A percentile compares a stretch with the other conserved stretches of the same genome.
phyloP scores from a whole-genome alignment of 768 basidiomycete species.

The Mycena belliarum region DNA sequence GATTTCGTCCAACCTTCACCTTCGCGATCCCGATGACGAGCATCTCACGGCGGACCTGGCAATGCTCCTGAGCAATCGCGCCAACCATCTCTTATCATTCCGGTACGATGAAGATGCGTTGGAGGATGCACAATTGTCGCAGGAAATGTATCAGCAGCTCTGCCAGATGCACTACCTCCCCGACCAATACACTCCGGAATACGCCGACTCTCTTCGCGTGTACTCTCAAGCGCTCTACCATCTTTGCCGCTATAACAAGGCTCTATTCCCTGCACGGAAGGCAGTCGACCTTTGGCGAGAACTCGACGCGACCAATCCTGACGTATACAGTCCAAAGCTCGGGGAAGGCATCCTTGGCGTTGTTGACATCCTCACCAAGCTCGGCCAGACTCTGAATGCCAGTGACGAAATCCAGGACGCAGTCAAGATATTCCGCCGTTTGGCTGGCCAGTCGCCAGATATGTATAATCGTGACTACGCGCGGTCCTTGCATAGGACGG shows the following conservation, averaged over 20 bases:
- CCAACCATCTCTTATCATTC: background rate
- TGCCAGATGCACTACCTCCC: background rate
- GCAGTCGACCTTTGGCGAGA: background rate
- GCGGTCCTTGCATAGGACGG: background rate
- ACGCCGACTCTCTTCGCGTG: background rate
- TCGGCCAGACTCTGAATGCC: background rate
- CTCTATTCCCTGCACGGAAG: background rate
- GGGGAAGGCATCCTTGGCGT: background rate
- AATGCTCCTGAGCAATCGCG: conserved; percentile 4
- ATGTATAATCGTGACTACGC: conserved; percentile 1
- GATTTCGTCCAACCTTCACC: background rate
- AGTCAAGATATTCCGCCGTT: background rate
- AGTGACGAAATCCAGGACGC: background rate
- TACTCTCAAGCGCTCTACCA: background rate
- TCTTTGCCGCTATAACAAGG: background rate
- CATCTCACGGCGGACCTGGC: conserved; percentile 2
- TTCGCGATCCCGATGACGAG: background rate
- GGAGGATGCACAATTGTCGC: background rate
- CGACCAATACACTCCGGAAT: conserved; percentile 1
- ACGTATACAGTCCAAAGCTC: background rate
- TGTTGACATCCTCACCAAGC: background rate
- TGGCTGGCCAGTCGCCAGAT: background rate
- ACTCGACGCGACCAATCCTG: background rate
- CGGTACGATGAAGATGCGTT: background rate
- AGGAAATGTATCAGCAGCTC: background rate